Percentiles rank a stretch among this genome's conserved stretches.
phyloP scores from a whole-genome alignment of 1,284 basidiomycete species.

The Cerrena zonata region DNA sequence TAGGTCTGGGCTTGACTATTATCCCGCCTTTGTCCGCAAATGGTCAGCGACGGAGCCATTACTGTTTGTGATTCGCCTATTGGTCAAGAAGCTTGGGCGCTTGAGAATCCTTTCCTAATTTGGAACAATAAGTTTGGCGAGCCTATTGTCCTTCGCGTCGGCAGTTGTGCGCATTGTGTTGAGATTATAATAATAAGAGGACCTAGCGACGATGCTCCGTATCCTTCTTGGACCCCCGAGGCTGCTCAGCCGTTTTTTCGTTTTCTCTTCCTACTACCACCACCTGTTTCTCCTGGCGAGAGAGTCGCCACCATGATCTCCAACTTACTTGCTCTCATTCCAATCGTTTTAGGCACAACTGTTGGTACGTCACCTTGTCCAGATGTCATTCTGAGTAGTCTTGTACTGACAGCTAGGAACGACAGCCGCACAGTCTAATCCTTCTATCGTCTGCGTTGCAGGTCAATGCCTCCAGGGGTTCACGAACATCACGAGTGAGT shows the following conservation, averaged over 20 bases:
- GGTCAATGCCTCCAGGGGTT: constrained; percentile 75
- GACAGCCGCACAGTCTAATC: constrained; percentile 44
- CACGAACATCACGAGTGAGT: constrained; percentile 65
- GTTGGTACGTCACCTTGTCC: constrained; percentile 34
- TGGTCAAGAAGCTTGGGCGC: background rate
- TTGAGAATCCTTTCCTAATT: constrained; percentile 8
- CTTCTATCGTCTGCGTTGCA: constrained; percentile 69
- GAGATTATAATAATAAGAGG: constrained; percentile 18
- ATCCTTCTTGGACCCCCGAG: constrained; percentile 5
- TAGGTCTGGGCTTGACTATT: too few relatives aligned
- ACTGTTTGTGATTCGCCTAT: background rate
- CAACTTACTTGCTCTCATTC: constrained; percentile 37
- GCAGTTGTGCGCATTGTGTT: background rate
- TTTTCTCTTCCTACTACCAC: constrained; percentile 12
- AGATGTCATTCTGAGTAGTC: background rate
- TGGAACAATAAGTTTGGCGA: constrained; percentile 11
- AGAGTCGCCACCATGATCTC: constrained; percentile 36
- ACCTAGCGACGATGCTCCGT: constrained; percentile 23
- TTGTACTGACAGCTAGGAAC: constrained; percentile 12
- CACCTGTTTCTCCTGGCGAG: constrained; percentile 1
- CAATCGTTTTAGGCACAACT: constrained; percentile 40
- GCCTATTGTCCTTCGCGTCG: background rate
- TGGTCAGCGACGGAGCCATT: background rate
- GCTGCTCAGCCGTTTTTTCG: constrained; percentile 16
- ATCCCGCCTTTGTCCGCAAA: too few relatives aligned